phyloP scores from a whole-genome alignment of 2,329 filamentous ascomycete genomes.

The Penicillium sp. region DNA sequence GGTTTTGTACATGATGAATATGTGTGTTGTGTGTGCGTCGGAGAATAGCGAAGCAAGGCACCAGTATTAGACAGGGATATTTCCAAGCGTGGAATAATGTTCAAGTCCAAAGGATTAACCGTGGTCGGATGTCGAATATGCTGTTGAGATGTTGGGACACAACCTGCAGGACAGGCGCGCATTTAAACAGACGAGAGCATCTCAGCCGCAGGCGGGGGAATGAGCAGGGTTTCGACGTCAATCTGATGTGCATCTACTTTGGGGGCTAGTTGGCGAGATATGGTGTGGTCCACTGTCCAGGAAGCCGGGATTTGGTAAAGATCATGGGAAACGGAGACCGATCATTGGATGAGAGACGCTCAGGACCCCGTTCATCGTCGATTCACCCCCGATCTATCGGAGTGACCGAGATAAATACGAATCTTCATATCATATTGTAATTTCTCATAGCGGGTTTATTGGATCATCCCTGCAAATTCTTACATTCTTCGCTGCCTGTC shows the following conservation, averaged over 20 bases:
- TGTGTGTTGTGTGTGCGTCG: background rate
- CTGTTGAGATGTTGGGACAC: slow-evolving; percentile 15
- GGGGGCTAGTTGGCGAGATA: slow-evolving; percentile 5
- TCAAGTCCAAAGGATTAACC: slow-evolving; percentile 8
- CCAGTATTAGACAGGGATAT: background rate
- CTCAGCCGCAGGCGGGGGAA: slow-evolving; percentile 18
- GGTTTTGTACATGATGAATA: slow-evolving; percentile 37
- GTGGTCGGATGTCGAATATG: background rate
- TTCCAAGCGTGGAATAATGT: background rate
- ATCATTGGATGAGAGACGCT: slow-evolving; percentile 10
- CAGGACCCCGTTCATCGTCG: background rate
- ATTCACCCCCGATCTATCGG: background rate
- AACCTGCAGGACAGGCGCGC: slow-evolving; percentile 8
- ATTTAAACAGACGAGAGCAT: slow-evolving; percentile 12
- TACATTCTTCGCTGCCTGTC: background rate
- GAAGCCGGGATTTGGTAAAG: slow-evolving; percentile 2
- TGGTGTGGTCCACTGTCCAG: slow-evolving; percentile 2
- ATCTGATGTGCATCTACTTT: slow-evolving; percentile 14
- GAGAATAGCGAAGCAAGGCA: background rate
- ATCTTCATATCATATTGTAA: background rate
- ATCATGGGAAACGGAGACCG: background rate
- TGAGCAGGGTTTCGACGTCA: slow-evolving; percentile 7
- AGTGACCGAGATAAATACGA: background rate
- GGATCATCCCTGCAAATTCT: background rate
- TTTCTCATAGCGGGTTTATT: background rate